These are phyloP conservation scores for Irpex sp. DNA, from an alignment of 1,284 basidiomycete species.

Conservation along the genomic window DNA sequence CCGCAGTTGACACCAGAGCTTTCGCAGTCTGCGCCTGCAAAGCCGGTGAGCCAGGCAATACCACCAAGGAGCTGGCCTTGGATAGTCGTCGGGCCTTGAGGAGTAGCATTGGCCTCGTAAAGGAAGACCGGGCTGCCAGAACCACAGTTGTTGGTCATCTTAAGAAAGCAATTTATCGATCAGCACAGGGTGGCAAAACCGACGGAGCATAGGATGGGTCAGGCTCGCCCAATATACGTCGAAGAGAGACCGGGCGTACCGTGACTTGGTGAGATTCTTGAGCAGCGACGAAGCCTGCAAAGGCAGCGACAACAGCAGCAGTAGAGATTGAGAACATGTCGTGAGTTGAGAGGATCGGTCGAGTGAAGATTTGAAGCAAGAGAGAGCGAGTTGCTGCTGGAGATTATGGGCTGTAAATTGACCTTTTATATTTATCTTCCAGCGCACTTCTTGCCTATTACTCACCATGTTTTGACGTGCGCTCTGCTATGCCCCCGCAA, in stretches of 20 bases:
- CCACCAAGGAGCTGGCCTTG: slow-evolving; percentile 5
- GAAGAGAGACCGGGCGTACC: background rate
- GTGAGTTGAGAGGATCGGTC: too few species aligned
- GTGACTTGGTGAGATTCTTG: background rate
- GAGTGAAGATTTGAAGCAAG: too few species aligned
- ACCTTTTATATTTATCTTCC: too few species aligned
- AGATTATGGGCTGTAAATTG: too few species aligned
- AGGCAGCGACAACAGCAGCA: background rate
- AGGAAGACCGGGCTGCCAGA: background rate
- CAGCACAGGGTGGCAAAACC: too few species aligned
- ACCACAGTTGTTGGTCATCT: background rate
- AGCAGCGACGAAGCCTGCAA: background rate
- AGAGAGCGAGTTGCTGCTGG: too few species aligned
- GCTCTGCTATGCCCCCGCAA: too few species aligned
- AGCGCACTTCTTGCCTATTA: too few species aligned
- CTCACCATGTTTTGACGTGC: too few species aligned
- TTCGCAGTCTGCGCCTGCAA: slow-evolving; percentile 5
- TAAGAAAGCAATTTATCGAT: background rate
- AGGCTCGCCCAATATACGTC: background rate
- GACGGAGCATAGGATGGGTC: too few species aligned
- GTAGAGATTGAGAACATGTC: background rate
- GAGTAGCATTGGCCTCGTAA: background rate
- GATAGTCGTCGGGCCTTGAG: background rate
- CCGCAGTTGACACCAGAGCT: slow-evolving; percentile 11
- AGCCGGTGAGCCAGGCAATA: slow-evolving; percentile 7